A percentile compares a stretch with the other conserved stretches of the same genome.
phyloP scores from a whole-genome alignment of 2,329 filamentous ascomycete genomes.

The Emericellopsis atlantica region DNA sequence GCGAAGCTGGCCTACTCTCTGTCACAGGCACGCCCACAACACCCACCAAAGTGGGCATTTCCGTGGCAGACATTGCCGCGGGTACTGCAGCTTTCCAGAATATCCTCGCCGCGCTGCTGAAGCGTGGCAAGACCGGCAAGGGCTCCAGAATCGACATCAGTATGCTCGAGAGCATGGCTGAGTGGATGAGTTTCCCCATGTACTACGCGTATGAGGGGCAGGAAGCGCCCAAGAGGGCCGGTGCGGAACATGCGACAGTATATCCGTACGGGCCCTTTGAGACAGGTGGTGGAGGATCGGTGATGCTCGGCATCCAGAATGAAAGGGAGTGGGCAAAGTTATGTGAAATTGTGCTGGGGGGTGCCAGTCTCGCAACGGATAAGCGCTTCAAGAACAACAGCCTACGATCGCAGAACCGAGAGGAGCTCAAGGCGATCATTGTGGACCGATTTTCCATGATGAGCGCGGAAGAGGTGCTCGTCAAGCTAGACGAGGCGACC shows the following conservation, averaged over 20 bases:
- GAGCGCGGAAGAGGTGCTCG: constrained; percentile 24
- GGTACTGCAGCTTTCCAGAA: constrained; percentile 39
- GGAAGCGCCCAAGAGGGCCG: constrained; percentile 26
- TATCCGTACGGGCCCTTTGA: constrained; percentile 45
- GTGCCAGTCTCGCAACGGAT: constrained; percentile 27
- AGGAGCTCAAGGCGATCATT: constrained; percentile 31
- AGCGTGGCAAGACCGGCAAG: constrained; percentile 31
- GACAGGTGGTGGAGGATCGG: constrained; percentile 29
- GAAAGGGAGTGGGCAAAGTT: constrained; percentile 41
- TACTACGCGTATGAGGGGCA: constrained; percentile 38
- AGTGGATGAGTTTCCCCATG: constrained; percentile 46
- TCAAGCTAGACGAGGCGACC: constrained; percentile 28
- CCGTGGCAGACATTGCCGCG: constrained; percentile 40
- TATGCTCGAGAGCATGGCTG: constrained; percentile 45
- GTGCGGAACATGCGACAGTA: constrained; percentile 39
- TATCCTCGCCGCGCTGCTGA: constrained; percentile 34
- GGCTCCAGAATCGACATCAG: constrained; percentile 40
- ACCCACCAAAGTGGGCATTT: constrained; percentile 37
- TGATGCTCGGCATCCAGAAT: constrained; percentile 46
- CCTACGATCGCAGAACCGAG: constrained; percentile 30
- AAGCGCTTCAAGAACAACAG: constrained; percentile 33
- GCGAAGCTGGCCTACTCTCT: constrained; percentile 37
- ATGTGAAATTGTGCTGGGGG: constrained; percentile 29
- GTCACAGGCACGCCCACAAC: constrained; percentile 31
- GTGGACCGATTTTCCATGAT: constrained; percentile 23